Evolutionary conservation across 2,329 filamentous ascomycete genomes (phyloP).

Genomic region (Neofusicoccum parvum): DNA sequence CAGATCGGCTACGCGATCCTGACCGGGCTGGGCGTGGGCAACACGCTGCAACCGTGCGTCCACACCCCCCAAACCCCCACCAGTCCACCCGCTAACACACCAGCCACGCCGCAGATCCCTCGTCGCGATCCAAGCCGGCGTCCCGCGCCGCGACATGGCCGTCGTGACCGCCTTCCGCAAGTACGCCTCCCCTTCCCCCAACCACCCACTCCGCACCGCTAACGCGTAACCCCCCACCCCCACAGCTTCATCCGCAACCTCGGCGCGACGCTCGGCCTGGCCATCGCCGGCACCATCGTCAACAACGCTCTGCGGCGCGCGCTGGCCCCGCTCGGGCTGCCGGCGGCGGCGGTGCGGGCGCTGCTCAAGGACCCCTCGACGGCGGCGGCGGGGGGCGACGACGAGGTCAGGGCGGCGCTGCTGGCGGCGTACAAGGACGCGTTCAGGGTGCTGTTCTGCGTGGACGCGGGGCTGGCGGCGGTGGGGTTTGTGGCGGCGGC

Average conservation of each 20-base stretch:
- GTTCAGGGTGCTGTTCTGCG: conserved; percentile 9
- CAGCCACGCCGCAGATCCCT: neutral
- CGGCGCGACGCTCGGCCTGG: conserved; percentile 44
- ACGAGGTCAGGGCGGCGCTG: neutral
- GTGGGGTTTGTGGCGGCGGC: conserved; percentile 2
- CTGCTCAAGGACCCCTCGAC: neutral
- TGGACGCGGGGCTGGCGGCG: conserved; percentile 10
- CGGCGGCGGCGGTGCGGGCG: neutral
- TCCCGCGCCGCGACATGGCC: conserved; percentile 44
- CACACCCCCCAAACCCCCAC: neutral
- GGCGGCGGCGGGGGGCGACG: no score
- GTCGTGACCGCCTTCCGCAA: conserved; percentile 39
- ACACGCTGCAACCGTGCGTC: conserved; percentile 20
- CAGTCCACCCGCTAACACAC: neutral
- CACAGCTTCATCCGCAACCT: conserved; percentile 42
- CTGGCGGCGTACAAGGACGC: conserved; percentile 3
- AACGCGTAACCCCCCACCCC: no score
- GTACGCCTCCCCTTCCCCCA: neutral
- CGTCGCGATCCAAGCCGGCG: conserved; percentile 40
- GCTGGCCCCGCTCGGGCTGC: neutral
- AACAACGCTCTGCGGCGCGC: conserved; percentile 10
- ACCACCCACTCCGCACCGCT: neutral
- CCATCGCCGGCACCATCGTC: conserved; percentile 45
- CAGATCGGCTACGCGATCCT: conserved; percentile 58
- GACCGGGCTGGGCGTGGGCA: conserved; percentile 33